These are phyloP conservation scores for Arachnopeziza araneosa DNA, from an alignment of 2,329 filamentous ascomycete species.

Conservation along the genomic window DNA sequence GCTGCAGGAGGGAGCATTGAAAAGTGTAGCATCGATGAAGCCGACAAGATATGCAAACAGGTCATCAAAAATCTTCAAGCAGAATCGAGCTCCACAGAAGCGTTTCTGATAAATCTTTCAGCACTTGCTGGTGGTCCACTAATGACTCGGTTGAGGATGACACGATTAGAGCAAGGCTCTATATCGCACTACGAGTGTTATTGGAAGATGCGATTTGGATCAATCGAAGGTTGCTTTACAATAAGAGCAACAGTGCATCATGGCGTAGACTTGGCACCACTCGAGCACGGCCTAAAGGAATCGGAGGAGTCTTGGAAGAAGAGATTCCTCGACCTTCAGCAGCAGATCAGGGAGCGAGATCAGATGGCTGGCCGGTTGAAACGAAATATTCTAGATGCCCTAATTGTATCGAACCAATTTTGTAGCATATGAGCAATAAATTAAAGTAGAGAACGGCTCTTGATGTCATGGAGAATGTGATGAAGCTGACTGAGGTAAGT, in stretches of 20 bases:
- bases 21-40: slow-evolving; percentile 46
- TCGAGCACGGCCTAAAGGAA: slow-evolving; percentile 15
- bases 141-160: slow-evolving; percentile 39
- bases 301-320: slow-evolving; percentile 40
- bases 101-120: slow-evolving; percentile 54
- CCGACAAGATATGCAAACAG: slow-evolving; percentile 46
- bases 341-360: slow-evolving; percentile 53
- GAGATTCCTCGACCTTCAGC: slow-evolving; percentile 53
- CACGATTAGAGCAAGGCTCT: slow-evolving; percentile 39
- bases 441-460: background rate
- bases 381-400: slow-evolving; percentile 37
- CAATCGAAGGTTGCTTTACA: slow-evolving; percentile 46
- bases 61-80: slow-evolving; percentile 49
- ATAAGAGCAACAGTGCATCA: slow-evolving; percentile 41
- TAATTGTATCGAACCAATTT: slow-evolving; percentile 19
- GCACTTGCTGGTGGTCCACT: slow-evolving; percentile 52
- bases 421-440: background rate
- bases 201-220: slow-evolving; percentile 52
- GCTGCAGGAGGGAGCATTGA: slow-evolving; percentile 38
- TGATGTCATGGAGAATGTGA: too few species aligned
- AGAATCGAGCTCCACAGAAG: slow-evolving; percentile 45
- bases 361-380: slow-evolving; percentile 43
- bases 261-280: slow-evolving; percentile 11
- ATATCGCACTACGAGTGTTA: slow-evolving; percentile 44
- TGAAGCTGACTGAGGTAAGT: too few species aligned